phyloP scores from a whole-genome alignment of 176 grass and related monocot species.

The Rhipidocladum racemiflorum region DNA sequence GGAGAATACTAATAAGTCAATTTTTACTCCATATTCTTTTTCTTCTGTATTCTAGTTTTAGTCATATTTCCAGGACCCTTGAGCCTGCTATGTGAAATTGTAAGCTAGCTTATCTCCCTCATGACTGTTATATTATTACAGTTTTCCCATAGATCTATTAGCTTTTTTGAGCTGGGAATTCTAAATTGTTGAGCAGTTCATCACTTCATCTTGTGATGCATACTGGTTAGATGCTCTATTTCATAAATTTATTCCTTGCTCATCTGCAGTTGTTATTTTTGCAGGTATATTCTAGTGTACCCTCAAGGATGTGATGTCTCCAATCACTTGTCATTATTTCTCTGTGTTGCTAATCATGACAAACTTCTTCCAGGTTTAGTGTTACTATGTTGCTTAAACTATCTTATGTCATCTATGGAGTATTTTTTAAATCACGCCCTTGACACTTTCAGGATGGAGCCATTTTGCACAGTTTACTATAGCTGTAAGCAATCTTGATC shows the following conservation, averaged over 20 bases:
- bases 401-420: neutral
- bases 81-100: conserved; percentile 10
- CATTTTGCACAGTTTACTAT: conserved; percentile 98
- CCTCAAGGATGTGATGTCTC: conserved; percentile 95
- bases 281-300: conserved; percentile 96
- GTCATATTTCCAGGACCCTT: neutral
- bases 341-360: conserved; percentile 95
- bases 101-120: conserved; percentile 1
- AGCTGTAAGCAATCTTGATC: conserved; percentile 90
- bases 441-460: conserved; percentile 75
- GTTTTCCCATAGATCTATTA: neutral
- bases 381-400: conserved; percentile 27
- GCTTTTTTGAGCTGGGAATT: neutral
- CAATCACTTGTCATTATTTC: conserved; percentile 97
- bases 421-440: neutral
- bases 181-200: conserved; percentile 6
- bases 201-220: neutral
- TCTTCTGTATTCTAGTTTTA: conserved; percentile 1
- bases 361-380: conserved; percentile 86
- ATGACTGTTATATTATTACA: neutral
- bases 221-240: conserved; percentile 21
- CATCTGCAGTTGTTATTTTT: conserved; percentile 36
- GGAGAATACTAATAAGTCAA: neutral
- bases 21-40: neutral
- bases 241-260: neutral